Evolutionary conservation across 192 early-diverging fungal genomes (phyloP).

Genomic region (Podila minutissima): DNA sequence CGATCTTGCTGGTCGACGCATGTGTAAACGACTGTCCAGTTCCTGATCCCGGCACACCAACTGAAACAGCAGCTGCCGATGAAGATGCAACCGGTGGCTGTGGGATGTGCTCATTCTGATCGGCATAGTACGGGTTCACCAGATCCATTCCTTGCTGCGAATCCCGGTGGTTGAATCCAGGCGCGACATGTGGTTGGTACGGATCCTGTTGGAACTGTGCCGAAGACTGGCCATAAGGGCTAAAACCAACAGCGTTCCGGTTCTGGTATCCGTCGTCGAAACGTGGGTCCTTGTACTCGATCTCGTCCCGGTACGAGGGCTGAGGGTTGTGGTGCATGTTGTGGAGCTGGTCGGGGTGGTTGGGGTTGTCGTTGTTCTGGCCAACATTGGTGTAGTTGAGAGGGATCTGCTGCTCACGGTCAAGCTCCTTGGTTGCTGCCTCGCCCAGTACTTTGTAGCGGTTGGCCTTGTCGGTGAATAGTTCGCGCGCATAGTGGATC

Average conservation of each 20-base stretch:
- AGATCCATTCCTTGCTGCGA: conserved; percentile 32
- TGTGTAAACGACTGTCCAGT: conserved; percentile 34
- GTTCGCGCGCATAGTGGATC: conserved; percentile 48
- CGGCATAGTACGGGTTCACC: conserved; percentile 39
- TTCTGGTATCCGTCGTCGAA: conserved; percentile 9
- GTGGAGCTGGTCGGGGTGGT: conserved; percentile 7
- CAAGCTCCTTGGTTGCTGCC: conserved; percentile 40
- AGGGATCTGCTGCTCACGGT: conserved; percentile 49
- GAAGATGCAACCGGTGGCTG: neutral
- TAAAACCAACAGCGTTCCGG: conserved; percentile 18
- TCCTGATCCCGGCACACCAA: neutral
- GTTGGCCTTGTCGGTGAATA: conserved; percentile 21
- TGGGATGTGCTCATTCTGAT: conserved; percentile 24
- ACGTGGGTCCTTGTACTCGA: conserved; percentile 35
- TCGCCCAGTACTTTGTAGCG: conserved; percentile 44
- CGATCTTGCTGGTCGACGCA: conserved; percentile 20
- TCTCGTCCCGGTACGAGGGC: conserved; percentile 44
- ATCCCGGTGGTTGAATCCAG: conserved; percentile 30
- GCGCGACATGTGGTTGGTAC: conserved; percentile 9
- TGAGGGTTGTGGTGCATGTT: conserved; percentile 11
- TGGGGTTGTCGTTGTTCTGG: conserved; percentile 1
- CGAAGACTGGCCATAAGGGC: conserved; percentile 15
- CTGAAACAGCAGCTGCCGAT: neutral
- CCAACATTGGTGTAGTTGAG: conserved; percentile 46
- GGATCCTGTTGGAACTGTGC: conserved; percentile 7